These are phyloP conservation scores for Leucocoprinus sp. DNA, from an alignment of 768 basidiomycete species.

Conservation along the genomic window DNA sequence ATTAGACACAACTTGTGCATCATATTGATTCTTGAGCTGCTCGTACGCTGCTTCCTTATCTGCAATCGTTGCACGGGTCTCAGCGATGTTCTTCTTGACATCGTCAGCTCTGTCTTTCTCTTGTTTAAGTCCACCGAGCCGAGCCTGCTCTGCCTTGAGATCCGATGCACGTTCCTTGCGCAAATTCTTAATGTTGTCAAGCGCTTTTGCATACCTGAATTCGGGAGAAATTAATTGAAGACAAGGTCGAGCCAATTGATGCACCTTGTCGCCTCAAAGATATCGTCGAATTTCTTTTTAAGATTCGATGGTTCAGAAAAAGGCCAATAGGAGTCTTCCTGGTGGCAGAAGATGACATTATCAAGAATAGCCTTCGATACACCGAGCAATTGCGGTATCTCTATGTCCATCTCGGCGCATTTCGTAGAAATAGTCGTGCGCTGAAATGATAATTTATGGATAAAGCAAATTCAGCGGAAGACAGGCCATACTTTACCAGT, in stretches of 20 bases:
- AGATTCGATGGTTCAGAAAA: conserved; percentile 81
- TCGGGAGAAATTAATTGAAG: conserved; percentile 3
- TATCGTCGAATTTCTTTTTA: conserved; percentile 99
- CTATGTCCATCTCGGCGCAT: conserved; percentile 92
- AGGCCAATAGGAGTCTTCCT: conserved; percentile 99
- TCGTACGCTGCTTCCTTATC: conserved; percentile 71
- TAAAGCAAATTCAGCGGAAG: neutral
- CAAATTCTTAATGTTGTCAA: conserved; percentile 83
- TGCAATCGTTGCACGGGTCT: conserved; percentile 53
- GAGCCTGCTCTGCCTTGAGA: conserved; percentile 88
- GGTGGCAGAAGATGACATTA: conserved; percentile 99
- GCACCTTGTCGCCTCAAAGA: conserved; percentile 95
- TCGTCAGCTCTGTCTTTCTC: conserved; percentile 88
- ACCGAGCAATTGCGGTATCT: conserved; percentile 88
- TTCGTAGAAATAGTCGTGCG: conserved; percentile 90
- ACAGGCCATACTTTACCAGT: conserved; percentile 60
- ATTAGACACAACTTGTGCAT: conserved; percentile 60
- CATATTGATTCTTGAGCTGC: conserved; percentile 55
- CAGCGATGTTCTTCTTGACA: conserved; percentile 56
- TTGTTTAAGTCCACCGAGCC: conserved; percentile 62
- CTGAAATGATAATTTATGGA: conserved; percentile 29
- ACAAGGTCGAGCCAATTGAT: conserved; percentile 9
- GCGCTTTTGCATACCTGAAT: conserved; percentile 87
- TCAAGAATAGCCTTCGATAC: conserved; percentile 98
- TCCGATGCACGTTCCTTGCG: conserved; percentile 89